These are phyloP conservation scores for Candida maesae DNA, from an alignment of 805 yeast species.

Conservation along the genomic window DNA sequence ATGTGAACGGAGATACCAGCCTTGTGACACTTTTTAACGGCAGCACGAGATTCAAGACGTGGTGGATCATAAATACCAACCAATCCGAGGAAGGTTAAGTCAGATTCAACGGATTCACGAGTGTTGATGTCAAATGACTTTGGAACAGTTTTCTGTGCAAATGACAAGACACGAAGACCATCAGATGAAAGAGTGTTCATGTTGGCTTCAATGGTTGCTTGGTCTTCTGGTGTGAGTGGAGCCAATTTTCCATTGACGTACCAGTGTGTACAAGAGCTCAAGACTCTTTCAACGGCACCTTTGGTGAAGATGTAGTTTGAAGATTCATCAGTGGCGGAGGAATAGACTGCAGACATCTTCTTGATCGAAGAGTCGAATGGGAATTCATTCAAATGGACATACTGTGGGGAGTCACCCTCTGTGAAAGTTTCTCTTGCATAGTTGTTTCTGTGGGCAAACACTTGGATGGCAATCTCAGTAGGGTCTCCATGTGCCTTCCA, in stretches of 20 bases:
- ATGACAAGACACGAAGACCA: conserved; percentile 72
- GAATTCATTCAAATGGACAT: conserved; percentile 52
- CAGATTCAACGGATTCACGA: conserved; percentile 47
- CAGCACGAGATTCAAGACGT: conserved; percentile 59
- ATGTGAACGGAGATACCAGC: conserved; percentile 80
- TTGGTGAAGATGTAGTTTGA: conserved; percentile 46
- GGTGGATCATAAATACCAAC: conserved; percentile 84
- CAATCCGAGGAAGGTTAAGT: conserved; percentile 58
- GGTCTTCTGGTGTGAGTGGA: conserved; percentile 40
- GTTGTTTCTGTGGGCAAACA: conserved; percentile 59
- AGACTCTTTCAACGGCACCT: conserved; percentile 74
- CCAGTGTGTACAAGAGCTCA: conserved; percentile 55
- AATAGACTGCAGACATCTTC: conserved; percentile 64
- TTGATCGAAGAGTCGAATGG: conserved; percentile 76
- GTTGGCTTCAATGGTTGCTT: conserved; percentile 43
- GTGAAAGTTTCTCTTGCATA: conserved; percentile 43
- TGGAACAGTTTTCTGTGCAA: conserved; percentile 45
- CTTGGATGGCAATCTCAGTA: conserved; percentile 85
- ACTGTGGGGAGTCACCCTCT: conserved; percentile 30
- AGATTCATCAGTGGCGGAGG: conserved; percentile 29
- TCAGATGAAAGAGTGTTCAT: conserved; percentile 57
- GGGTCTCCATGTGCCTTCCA: conserved; percentile 91
- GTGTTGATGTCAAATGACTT: conserved; percentile 29
- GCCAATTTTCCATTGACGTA: conserved; percentile 30
- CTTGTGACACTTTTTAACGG: conserved; percentile 61